Percentiles rank a stretch among this genome's conserved stretches.
Evolutionary conservation across 768 basidiomycete species (phyloP).

Genomic region (Mycena latifolia): DNA sequence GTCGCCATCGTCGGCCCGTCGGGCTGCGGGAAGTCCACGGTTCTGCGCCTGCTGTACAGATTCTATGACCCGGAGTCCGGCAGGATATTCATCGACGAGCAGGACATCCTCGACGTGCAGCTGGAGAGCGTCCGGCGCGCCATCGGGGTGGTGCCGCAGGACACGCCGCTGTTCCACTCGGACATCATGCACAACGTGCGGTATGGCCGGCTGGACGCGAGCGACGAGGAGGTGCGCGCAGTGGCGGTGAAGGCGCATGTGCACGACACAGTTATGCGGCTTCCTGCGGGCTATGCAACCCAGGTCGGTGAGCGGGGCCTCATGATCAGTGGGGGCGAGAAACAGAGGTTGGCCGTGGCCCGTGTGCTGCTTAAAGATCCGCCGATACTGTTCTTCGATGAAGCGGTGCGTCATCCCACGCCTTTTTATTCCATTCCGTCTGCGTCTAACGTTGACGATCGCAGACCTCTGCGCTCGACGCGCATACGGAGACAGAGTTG

Average conservation of each 20-base stretch:
- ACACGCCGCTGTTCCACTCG: constrained; percentile 97
- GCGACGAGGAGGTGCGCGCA: constrained; percentile 88
- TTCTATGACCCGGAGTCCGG: constrained; percentile 93
- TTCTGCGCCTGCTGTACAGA: constrained; percentile 93
- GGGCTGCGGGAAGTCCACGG: constrained; percentile 97
- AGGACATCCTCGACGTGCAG: constrained; percentile 82
- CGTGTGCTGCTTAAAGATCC: constrained; percentile 94
- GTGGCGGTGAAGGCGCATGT: constrained; percentile 92
- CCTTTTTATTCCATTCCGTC: constrained; percentile 7
- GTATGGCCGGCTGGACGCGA: constrained; percentile 90
- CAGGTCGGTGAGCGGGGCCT: constrained; percentile 96
- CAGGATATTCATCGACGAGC: constrained; percentile 87
- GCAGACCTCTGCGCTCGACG: constrained; percentile 95
- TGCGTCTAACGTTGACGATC: constrained; percentile 9
- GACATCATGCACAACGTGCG: constrained; percentile 96
- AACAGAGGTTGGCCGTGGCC: constrained; percentile 96
- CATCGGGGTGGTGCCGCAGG: constrained; percentile 97
- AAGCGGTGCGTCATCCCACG: constrained; percentile 77
- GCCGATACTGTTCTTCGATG: constrained; percentile 97
- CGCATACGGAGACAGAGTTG: constrained; percentile 93
- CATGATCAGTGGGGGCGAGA: constrained; percentile 99
- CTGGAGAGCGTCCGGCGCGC: constrained; percentile 76
- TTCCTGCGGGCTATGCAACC: constrained; percentile 91
- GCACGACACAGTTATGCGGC: constrained; percentile 78
- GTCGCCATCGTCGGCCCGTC: constrained; percentile 97